A percentile compares a stretch with the other conserved stretches of the same genome.
These are phyloP conservation scores for Clitopilus passeckerianus DNA, from an alignment of 768 basidiomycete species.

Conservation along the genomic window DNA sequence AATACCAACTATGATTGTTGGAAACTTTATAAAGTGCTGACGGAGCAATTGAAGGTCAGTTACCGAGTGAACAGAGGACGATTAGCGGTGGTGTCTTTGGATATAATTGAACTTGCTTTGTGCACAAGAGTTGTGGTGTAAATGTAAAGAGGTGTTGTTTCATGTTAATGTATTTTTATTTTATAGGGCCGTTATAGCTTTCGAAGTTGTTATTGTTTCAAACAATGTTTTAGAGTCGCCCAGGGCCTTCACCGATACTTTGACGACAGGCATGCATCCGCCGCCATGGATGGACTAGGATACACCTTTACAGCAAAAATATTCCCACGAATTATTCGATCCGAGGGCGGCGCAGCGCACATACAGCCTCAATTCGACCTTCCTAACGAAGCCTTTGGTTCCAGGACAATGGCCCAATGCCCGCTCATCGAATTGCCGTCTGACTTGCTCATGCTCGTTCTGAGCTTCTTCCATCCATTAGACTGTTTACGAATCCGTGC, in stretches of 20 bases:
- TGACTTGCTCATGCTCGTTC: too few species aligned
- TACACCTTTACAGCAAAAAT: too few species aligned
- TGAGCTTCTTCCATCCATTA: too few species aligned
- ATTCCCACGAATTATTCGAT: too few species aligned
- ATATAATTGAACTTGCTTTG: neutral
- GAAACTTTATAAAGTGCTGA: slow-evolving; percentile 77
- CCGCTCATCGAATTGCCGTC: too few species aligned
- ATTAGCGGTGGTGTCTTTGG: neutral
- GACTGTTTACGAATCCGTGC: too few species aligned
- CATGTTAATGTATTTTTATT: neutral
- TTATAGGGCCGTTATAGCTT: neutral
- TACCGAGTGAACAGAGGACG: neutral
- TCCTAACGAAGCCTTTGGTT: too few species aligned
- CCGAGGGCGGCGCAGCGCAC: too few species aligned
- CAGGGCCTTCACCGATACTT: neutral
- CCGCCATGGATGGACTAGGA: too few species aligned
- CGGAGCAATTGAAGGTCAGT: slow-evolving; percentile 1
- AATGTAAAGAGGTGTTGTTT: neutral
- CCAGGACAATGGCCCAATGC: too few species aligned
- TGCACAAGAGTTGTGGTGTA: neutral
- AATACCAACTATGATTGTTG: slow-evolving; percentile 87
- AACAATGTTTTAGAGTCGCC: neutral
- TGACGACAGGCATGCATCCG: too few species aligned
- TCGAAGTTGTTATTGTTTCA: neutral
- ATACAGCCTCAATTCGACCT: too few species aligned